A percentile compares a stretch with the other conserved stretches of the same genome.
Conservation (phyloP, 805 yeast genomes). For the Monosporozyma aquatica region DNA sequence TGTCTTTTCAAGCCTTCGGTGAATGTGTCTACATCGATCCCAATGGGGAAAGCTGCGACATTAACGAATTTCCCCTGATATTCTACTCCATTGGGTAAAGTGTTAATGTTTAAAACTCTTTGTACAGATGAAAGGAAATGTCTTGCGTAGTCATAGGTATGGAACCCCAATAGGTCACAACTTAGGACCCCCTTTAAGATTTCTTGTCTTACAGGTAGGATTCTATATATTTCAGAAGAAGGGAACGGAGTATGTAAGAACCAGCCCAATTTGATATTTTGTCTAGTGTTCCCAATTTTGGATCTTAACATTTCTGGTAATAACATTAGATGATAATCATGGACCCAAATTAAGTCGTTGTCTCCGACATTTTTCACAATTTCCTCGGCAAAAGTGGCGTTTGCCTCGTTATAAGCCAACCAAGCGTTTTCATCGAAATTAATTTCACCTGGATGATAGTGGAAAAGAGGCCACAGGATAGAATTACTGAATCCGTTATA, state of each 20-base stretch:
- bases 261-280: slow-evolving; percentile 75
- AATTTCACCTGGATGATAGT: slow-evolving; percentile 98
- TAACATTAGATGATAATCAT: slow-evolving; percentile 94
- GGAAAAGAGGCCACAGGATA: slow-evolving; percentile 95
- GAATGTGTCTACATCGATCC: slow-evolving; percentile 91
- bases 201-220: slow-evolving; percentile 90
- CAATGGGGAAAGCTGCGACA: slow-evolving; percentile 98
- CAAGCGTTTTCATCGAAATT: slow-evolving; percentile 95
- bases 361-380: slow-evolving; percentile 64
- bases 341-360: slow-evolving; percentile 92
- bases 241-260: slow-evolving; percentile 98
- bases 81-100: slow-evolving; percentile 85
- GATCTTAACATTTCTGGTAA: slow-evolving; percentile 80
- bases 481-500: slow-evolving; percentile 94
- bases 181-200: slow-evolving; percentile 84
- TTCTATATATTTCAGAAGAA: slow-evolving; percentile 89
- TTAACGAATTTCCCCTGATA: slow-evolving; percentile 66
- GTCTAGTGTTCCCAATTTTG: slow-evolving; percentile 35
- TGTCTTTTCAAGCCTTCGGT: slow-evolving; percentile 62
- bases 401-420: slow-evolving; percentile 96
- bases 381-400: slow-evolving; percentile 66
- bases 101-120: slow-evolving; percentile 69
- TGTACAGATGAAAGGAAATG: slow-evolving; percentile 89
- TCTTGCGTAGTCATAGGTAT: slow-evolving; percentile 96
- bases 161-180: slow-evolving; percentile 94